phyloP scores from a whole-genome alignment of 306 rosid genomes.

The Cajanus cajan region DNA sequence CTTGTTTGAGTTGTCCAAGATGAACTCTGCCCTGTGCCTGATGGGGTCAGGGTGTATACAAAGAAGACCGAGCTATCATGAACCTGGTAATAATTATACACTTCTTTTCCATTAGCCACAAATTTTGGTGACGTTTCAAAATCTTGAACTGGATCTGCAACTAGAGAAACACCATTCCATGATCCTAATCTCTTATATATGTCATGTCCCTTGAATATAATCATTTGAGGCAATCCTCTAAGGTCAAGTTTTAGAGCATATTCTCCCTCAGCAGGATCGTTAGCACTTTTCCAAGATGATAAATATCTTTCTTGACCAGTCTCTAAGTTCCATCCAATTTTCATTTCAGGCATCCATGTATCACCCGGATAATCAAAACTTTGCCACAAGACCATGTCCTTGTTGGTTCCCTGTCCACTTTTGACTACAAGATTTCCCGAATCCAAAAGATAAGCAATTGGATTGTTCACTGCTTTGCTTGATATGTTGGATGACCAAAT shows the following conservation, averaged over 20 bases:
- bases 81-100: background rate
- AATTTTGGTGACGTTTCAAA: background rate
- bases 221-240: constrained; percentile 24
- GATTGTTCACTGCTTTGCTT: background rate
- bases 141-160: background rate
- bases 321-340: constrained; percentile 27
- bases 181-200: constrained; percentile 2
- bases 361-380: background rate
- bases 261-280: constrained; percentile 28
- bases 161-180: constrained; percentile 32
- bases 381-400: background rate
- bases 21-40: background rate
- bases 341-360: constrained; percentile 22
- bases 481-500: constrained; percentile 11
- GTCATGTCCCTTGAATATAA: background rate
- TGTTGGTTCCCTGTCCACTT: background rate
- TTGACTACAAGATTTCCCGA: constrained; percentile 21
- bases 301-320: constrained; percentile 4
- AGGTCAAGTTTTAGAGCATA: background rate
- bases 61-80: background rate
- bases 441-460: constrained; percentile 6
- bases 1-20: background rate
- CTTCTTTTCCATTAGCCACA: background rate
- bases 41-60: background rate
- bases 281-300: constrained; percentile 32